Evolutionary conservation across 352 stramenopile species (phyloP), one percentile per base, ranked within the genome.

Genomic region (Pythium brachiatum): DNA sequence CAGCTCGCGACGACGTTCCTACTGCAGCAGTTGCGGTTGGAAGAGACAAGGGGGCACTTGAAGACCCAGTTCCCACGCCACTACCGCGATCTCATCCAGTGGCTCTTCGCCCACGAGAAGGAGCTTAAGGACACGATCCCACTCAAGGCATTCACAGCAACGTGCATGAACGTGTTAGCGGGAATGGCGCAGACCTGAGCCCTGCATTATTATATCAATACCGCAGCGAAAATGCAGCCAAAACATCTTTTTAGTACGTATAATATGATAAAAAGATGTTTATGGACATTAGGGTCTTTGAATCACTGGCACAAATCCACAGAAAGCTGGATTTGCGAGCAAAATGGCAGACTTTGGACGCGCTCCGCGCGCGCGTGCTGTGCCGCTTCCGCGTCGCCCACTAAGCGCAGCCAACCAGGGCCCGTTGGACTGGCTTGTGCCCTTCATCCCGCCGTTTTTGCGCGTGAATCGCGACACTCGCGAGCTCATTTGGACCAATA

Each of bases 401-500:
- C 54, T 72, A 15, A 52, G 62, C 9, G 62, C 62, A 15, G 62
- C 44, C 7, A 58, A 72, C 46, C 64, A 68, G 25, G 79, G 76
- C 0, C 67, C 79, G 5, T 60, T 90, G 12, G 83, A 90, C 56
- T 92, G 81, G 82, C 63, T 92, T 47, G 69, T 92, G 55, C 83
- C 85, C n/a, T 94, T 94, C 53, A 83, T 94, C 41, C 86, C 86
- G 34, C 86, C 86, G 27, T 76, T 91, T 44, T 54, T 94, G 29
- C 81, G 86, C 15, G 83, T 94, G 51, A 92, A 92, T 57, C 72
- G 81, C 27, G 78, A 84, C n/a, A 92, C 86, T 36, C 69, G 80
- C n/a, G 75, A 75, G 16, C 64, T 76, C 36, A 69, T 90, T 16
- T 43, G 62, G n/a, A 50, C 59, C 13, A 71, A 68, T 43, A 46